Evolutionary conservation across 148 eudicot species (phyloP).

Genomic region (Dysphania ambrosioides): DNA sequence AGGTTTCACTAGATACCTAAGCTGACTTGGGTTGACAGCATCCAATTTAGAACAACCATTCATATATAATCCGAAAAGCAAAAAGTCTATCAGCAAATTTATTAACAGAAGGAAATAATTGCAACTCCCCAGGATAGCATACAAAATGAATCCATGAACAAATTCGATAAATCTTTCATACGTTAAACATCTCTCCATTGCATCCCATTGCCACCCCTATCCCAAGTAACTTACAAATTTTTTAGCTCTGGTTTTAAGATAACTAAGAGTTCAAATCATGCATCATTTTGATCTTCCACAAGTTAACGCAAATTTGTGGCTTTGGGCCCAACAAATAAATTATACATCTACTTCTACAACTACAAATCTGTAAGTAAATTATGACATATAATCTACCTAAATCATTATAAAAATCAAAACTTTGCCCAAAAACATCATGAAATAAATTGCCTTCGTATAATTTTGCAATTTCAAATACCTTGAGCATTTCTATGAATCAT

Average conservation of each 20-base stretch:
- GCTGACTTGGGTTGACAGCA: no score
- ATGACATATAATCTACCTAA: no score
- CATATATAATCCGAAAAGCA: not conserved
- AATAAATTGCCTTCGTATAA: no score
- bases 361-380: not conserved
- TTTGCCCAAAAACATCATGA: no score
- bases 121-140: not conserved
- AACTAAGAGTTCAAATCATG: not conserved
- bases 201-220: not conserved
- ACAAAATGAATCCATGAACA: not conserved
- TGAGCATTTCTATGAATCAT: not conserved
- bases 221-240: not conserved
- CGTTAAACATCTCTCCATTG: not conserved
- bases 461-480: not conserved
- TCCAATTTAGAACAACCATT: not conserved
- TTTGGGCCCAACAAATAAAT: not conserved
- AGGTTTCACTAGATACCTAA: not conserved
- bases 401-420: no score
- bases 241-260: not conserved
- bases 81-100: not conserved
- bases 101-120: not conserved
- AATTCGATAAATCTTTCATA: not conserved
- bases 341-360: not conserved
- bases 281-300: not conserved
- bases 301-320: not conserved